Conservation (phyloP, 768 basidiomycete genomes). For the Leccinum sublutescens region DNA sequence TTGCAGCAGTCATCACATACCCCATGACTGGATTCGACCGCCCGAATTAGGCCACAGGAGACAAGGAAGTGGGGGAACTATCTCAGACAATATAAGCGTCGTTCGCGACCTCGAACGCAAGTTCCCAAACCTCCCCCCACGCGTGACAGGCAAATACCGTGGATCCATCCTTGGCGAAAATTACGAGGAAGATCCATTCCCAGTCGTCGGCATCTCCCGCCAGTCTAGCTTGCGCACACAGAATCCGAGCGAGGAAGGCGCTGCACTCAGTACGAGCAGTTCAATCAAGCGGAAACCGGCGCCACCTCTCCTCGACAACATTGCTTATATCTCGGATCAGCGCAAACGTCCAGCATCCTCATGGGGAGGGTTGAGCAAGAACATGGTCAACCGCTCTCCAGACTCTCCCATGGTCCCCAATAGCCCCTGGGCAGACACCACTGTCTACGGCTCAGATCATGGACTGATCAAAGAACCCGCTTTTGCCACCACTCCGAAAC, state of each 20-base stretch:
- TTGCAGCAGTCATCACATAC: background rate
- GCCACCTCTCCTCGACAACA: slow-evolving; percentile 25
- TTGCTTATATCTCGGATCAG: slow-evolving; percentile 8
- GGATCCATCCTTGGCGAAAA: slow-evolving; percentile 25
- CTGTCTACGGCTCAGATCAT: slow-evolving; percentile 1
- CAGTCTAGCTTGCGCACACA: slow-evolving; percentile 20
- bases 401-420: slow-evolving; percentile 8
- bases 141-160: slow-evolving; percentile 29
- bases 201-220: slow-evolving; percentile 24
- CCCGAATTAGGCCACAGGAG: slow-evolving; percentile 9
- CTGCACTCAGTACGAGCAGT: slow-evolving; percentile 14
- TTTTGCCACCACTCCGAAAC: slow-evolving; percentile 8
- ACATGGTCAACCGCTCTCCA: background rate
- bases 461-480: slow-evolving; percentile 1
- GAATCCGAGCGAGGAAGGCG: slow-evolving; percentile 15
- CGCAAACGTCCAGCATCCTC: slow-evolving; percentile 12
- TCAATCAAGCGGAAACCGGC: slow-evolving; percentile 33
- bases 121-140: slow-evolving; percentile 52
- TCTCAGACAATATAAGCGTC: slow-evolving; percentile 42
- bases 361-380: slow-evolving; percentile 26
- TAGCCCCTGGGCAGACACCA: slow-evolving; percentile 8
- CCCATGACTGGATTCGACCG: slow-evolving; percentile 13
- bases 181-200: slow-evolving; percentile 23
- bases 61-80: slow-evolving; percentile 27
- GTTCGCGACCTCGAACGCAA: slow-evolving; percentile 51